Conservation (phyloP, 371 early-diverging fungal genomes). For the Apophysomyces trapeziformis region DNA sequence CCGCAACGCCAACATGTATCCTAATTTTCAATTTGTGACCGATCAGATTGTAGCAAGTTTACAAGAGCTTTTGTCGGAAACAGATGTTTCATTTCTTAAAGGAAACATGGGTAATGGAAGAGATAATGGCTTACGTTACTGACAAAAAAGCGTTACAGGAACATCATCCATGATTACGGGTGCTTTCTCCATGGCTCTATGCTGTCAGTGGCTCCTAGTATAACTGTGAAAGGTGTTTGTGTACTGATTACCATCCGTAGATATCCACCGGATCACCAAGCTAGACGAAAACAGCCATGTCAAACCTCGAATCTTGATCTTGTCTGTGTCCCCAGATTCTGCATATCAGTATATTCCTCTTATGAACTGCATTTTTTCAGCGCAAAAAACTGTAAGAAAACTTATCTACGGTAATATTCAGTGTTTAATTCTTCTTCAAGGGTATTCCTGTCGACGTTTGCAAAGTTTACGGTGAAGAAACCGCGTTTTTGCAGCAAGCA, state of each 20-base stretch:
- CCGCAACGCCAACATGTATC: conserved; percentile 66
- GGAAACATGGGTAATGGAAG: conserved; percentile 43
- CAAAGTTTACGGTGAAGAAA: conserved; percentile 76
- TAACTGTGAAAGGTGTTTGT: background rate
- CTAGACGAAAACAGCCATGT: conserved; percentile 62
- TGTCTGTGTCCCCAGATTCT: conserved; percentile 87
- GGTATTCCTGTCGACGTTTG: conserved; percentile 89
- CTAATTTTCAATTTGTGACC: conserved; percentile 62
- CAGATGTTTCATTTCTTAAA: conserved; percentile 43
- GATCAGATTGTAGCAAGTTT: conserved; percentile 60
- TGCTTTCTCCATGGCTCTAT: conserved; percentile 63
- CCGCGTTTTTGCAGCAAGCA: conserved; percentile 93
- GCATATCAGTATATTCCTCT: conserved; percentile 91
- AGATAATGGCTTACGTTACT: conserved; percentile 16
- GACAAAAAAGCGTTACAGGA: conserved; percentile 20
- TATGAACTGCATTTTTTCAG: conserved; percentile 97
- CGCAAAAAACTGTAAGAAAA: conserved; percentile 79
- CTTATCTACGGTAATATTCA: background rate
- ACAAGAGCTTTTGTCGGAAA: conserved; percentile 45
- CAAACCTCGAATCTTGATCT: conserved; percentile 82
- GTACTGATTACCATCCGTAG: conserved; percentile 24
- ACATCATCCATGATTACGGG: conserved; percentile 57
- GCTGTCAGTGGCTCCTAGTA: conserved; percentile 48
- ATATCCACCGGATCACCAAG: conserved; percentile 70
- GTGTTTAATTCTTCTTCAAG: conserved; percentile 36